Evolutionary conservation across 495 filamentous ascomycete species (phyloP).

Genomic region (Penicillium lividum): DNA sequence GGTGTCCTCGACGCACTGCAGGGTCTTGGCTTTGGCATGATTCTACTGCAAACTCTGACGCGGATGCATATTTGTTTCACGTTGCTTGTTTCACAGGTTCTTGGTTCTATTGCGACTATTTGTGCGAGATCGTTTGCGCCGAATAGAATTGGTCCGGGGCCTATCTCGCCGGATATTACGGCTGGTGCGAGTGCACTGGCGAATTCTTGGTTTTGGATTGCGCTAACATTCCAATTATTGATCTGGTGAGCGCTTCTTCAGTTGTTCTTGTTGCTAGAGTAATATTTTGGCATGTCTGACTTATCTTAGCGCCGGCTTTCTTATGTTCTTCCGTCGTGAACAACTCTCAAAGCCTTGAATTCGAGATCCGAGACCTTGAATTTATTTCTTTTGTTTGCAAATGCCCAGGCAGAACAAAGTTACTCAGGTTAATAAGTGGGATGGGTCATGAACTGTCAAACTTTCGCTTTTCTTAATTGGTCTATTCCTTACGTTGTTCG

Average conservation of each 20-base stretch:
- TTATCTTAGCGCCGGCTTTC: conserved; percentile 57
- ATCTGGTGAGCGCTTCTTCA: conserved; percentile 51
- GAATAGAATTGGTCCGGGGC: conserved; percentile 51
- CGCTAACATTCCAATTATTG: conserved; percentile 58
- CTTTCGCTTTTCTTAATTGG: not conserved
- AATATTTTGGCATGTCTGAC: not conserved
- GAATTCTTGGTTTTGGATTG: conserved; percentile 68
- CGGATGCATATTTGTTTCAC: conserved; percentile 54
- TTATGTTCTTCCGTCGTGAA: conserved; percentile 71
- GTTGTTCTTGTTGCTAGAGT: not conserved
- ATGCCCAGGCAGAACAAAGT: not conserved
- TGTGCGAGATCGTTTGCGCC: conserved; percentile 48
- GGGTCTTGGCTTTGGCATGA: conserved; percentile 55
- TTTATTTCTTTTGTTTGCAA: not conserved
- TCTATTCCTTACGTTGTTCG: conserved; percentile 2
- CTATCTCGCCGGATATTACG: conserved; percentile 49
- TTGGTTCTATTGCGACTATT: conserved; percentile 54
- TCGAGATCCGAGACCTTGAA: not conserved
- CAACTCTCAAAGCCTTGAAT: conserved; percentile 65
- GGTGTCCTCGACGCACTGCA: conserved; percentile 51
- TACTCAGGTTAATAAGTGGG: not conserved
- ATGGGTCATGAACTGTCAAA: not conserved
- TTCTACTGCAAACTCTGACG: conserved; percentile 50
- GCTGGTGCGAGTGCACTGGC: conserved; percentile 47
- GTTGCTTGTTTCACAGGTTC: conserved; percentile 49